Base-by-base conservation (phyloP, 1,284 basidiomycete species). In the Moniliella sp. region DNA sequence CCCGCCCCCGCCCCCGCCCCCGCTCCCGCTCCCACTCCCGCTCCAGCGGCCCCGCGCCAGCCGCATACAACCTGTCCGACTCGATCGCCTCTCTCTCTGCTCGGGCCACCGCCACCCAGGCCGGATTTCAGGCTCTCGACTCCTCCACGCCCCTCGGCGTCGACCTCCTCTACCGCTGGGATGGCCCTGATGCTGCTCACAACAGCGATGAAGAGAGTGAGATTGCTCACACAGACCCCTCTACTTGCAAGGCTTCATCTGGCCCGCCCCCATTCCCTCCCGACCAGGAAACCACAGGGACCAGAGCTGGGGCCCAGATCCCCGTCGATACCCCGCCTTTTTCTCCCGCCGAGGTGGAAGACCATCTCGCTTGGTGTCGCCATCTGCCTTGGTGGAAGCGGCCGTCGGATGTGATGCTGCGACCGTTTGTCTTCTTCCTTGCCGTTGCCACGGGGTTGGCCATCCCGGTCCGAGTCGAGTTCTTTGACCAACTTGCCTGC, bases 401-500 rank as follows among this genome's bases (percentile, higher is more conserved):
- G 5, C 54, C 54, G 0, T 42, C 44, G 2, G 45, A 47, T 17
- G 33, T 43, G 21, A 55, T 50, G 48, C 34, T 57, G 4, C 30
- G 45, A 15, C 54, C 50, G 0, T 36, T 56, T 18, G 40, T 44
- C 10, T 34, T 57, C 5, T 23, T 54, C 15, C 43, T 56, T 25
- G 35, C 52, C 12, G 31, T 48, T 19, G 42, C 45, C 3, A 37
- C 37, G 3, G 54, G 55, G 4, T 46, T 54, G 31, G 36, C 46
- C 36, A 47, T 59, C 33, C 44, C 50, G 10, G 44, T 52, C 10
- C 45, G 47, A 13, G 35, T 51, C 27, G 54, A 56, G 36, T 39
- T 59, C 10, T 45, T 46, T 34, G 45, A 46, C 28, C 40, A 50
- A 33, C 35, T 59, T 18, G 40, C 50, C 17, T 59, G 56, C 42